Evolutionary conservation across 1,139 yeast genomes (phyloP).

Genomic region (Diutina neorugosa): DNA sequence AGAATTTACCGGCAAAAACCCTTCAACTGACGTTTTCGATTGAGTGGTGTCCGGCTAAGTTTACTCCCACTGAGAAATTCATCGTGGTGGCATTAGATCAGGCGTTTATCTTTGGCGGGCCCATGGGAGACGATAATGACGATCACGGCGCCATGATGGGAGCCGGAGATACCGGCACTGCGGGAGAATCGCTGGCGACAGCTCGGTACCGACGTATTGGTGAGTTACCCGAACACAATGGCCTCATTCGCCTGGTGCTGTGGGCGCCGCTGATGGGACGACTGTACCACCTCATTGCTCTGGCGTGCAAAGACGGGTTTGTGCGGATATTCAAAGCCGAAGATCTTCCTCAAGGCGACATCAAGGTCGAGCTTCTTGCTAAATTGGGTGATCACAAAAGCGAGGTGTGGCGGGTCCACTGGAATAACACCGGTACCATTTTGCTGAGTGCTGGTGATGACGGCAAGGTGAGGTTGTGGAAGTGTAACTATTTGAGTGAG

Average conservation of each 20-base stretch:
- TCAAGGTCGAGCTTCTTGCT: slow-evolving; percentile 26
- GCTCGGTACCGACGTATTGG: slow-evolving; percentile 20
- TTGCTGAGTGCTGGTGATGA: slow-evolving; percentile 93
- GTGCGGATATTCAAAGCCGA: slow-evolving; percentile 69
- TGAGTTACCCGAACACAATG: slow-evolving; percentile 63
- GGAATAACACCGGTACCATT: slow-evolving; percentile 92
- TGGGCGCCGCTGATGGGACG: slow-evolving; percentile 99
- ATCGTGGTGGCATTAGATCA: slow-evolving; percentile 83
- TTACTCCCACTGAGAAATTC: slow-evolving; percentile 59
- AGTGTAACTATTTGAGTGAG: slow-evolving; percentile 71
- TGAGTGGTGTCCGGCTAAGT: slow-evolving; percentile 90
- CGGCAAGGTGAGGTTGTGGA: slow-evolving; percentile 87
- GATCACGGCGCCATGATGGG: slow-evolving; percentile 9
- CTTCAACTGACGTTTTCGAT: slow-evolving; percentile 79
- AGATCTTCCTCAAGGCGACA: slow-evolving; percentile 14
- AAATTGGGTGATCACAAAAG: slow-evolving; percentile 59
- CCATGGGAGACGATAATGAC: not conserved
- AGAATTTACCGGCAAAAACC: slow-evolving; percentile 57
- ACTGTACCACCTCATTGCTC: slow-evolving; percentile 76
- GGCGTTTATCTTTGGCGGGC: slow-evolving; percentile 55
- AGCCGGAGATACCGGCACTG: slow-evolving; percentile 8
- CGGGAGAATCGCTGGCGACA: slow-evolving; percentile 4
- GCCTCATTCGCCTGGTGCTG: slow-evolving; percentile 75
- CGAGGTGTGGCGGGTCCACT: slow-evolving; percentile 92
- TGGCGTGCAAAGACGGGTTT: slow-evolving; percentile 91